A percentile compares a stretch with the other conserved stretches of the same genome.
These are phyloP conservation scores for Tilletia indica DNA, from an alignment of 1,284 basidiomycete genomes.

Conservation along the genomic window DNA sequence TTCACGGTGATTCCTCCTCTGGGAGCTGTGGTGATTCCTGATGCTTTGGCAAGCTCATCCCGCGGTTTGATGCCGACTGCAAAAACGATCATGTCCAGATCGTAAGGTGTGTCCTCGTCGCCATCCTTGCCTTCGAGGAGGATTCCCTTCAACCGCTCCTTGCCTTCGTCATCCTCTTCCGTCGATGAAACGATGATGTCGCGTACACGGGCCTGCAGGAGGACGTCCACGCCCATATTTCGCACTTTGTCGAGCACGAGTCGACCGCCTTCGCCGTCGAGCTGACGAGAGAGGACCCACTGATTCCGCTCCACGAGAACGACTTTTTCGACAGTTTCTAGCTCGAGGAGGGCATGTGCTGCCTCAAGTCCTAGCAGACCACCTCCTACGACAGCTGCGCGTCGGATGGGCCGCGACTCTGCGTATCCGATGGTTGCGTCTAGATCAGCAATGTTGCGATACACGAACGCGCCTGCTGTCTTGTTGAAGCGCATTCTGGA, in stretches of 20 bases:
- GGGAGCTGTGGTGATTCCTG: constrained; percentile 62
- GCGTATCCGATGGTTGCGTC: constrained; percentile 41
- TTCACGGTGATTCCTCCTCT: constrained; percentile 67
- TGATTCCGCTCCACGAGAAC: constrained; percentile 66
- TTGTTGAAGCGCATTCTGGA: constrained; percentile 58
- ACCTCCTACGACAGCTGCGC: constrained; percentile 69
- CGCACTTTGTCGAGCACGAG: constrained; percentile 70
- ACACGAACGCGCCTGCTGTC: constrained; percentile 68
- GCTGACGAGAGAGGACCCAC: constrained; percentile 69
- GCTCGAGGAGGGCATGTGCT: constrained; percentile 70
- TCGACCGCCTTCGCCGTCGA: constrained; percentile 69
- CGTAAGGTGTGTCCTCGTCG: constrained; percentile 51
- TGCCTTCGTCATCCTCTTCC: constrained; percentile 24
- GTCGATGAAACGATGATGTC: constrained; percentile 52
- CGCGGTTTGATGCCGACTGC: constrained; percentile 64
- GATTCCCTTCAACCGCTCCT: constrained; percentile 39
- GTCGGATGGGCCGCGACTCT: constrained; percentile 60
- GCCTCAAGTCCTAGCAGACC: constrained; percentile 73
- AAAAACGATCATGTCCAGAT: constrained; percentile 56
- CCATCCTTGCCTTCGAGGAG: constrained; percentile 42
- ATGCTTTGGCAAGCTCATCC: constrained; percentile 65
- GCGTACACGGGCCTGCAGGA: constrained; percentile 62
- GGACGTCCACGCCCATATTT: constrained; percentile 67
- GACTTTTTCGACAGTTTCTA: constrained; percentile 60
- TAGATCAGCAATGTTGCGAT: constrained; percentile 65